These are phyloP conservation scores for cucumber (Cucumis sativus) DNA, from an alignment of 306 rosid genomes.

Conservation along the genomic window DNA sequence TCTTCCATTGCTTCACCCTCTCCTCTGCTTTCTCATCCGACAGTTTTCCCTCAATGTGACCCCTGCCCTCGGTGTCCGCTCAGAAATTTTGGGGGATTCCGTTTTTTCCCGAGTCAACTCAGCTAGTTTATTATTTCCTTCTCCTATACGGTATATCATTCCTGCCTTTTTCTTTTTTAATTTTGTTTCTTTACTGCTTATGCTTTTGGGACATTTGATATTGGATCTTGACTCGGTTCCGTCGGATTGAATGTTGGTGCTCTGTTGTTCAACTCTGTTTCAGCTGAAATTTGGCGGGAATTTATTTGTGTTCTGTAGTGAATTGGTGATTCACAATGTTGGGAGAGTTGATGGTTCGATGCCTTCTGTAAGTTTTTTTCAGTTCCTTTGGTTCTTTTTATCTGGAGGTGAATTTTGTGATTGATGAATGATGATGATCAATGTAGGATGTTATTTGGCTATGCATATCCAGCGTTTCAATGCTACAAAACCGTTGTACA, in stretches of 20 bases:
- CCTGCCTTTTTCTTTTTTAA: neutral
- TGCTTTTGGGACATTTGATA: neutral
- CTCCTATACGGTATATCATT: neutral
- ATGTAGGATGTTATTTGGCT: conserved; percentile 53
- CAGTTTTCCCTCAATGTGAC: neutral
- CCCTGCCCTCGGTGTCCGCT: neutral
- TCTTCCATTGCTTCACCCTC: neutral
- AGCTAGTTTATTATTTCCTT: neutral
- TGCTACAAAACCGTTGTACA: conserved; percentile 70
- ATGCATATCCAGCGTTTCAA: conserved; percentile 89
- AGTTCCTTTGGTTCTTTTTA: neutral
- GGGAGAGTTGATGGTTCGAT: conserved; percentile 65
- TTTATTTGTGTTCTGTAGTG: neutral
- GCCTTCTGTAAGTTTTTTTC: conserved; percentile 38
- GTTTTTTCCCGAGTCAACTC: neutral
- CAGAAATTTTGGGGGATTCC: neutral
- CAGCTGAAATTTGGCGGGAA: neutral
- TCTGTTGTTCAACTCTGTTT: neutral
- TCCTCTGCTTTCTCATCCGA: neutral
- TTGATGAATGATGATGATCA: neutral
- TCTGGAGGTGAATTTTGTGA: neutral
- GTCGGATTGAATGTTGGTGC: neutral
- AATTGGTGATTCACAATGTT: conserved; percentile 31
- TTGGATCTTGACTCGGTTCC: neutral
- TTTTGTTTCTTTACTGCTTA: neutral